These are phyloP conservation scores for Starmerella bacillaris DNA, from an alignment of 805 yeast species.

Conservation along the genomic window DNA sequence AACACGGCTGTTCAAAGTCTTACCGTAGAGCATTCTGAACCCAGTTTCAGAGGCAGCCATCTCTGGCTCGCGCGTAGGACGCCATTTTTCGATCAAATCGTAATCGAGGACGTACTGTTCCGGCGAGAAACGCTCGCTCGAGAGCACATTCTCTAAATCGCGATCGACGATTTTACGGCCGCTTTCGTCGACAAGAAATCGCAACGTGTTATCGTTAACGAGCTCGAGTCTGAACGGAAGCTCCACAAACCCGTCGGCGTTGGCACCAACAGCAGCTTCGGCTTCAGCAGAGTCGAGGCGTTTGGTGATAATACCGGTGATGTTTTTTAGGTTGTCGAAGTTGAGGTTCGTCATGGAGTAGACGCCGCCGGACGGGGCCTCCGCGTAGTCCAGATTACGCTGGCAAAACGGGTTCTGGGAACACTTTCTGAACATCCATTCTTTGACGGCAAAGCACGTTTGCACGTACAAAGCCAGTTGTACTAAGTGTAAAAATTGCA, in stretches of 20 bases:
- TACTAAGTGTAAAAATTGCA: no score
- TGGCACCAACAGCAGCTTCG: constrained; percentile 4
- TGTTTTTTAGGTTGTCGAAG: constrained; percentile 1
- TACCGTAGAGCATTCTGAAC: constrained; percentile 8
- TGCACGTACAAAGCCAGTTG: constrained; percentile 2
- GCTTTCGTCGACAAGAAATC: constrained; percentile 51
- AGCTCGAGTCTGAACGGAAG: constrained; percentile 44
- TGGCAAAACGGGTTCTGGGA: constrained; percentile 67
- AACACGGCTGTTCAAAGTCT: constrained; percentile 25
- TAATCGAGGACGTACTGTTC: constrained; percentile 7
- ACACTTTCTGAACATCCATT: constrained; percentile 49
- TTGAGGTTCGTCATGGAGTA: constrained; percentile 17
- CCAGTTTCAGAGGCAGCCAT: not conserved
- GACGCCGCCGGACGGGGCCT: constrained; percentile 24
- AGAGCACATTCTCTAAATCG: constrained; percentile 2
- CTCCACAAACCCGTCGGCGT: constrained; percentile 21
- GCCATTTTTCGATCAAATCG: no score
- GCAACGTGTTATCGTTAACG: constrained; percentile 42
- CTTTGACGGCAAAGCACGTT: constrained; percentile 15
- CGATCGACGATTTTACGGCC: constrained; percentile 21
- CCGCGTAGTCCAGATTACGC: constrained; percentile 50
- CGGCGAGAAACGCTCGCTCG: constrained; percentile 14
- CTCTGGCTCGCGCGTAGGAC: not conserved
- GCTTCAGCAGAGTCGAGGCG: constrained; percentile 3
- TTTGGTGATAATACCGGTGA: constrained; percentile 10